Base-by-base conservation (phyloP, 805 yeast species). In the Metschnikowia drakensbergensis region DNA sequence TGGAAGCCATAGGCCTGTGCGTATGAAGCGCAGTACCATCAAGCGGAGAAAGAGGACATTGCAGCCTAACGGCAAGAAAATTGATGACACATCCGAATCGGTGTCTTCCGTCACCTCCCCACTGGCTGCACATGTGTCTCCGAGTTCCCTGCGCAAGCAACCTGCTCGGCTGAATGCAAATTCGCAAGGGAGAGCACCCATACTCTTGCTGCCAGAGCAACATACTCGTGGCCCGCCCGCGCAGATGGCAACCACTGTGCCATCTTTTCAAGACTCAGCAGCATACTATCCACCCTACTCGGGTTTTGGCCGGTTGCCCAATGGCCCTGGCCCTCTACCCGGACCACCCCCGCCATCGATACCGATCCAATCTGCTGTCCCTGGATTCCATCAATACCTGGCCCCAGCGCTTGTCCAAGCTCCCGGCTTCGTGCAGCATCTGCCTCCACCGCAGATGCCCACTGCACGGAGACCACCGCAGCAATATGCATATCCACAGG, bases 1-100 rank as follows among this genome's bases (percentile, higher is more conserved):
- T 60, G 91, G 92, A 0, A 72, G 72, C 35, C 90, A 85, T 58
- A 72, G 96, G 43, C 96, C 96, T 1, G 82, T 82, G 13, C 80
- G 80, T 49, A 77, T 87, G 86, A 85, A 86, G 58, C 77, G 84
- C 56, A 74, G 76, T 47, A 81, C 87, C 37, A 87, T 88, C 53
- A 86, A 86, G 63, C 76, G 96, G 57, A 73, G 96, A 48, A 84
- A 81, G 54, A 74, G 94, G 57, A 64, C 64, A 34, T 44, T 52
- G 13, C 40, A 45, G 33, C 31, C 43, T 29, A 37, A 27, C 38
- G 27, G 35, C 27, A 44, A 36, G 11, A 35, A 28, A 17, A 28
- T 33, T 3, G 46, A 42, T n/a, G 46, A 35, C 39, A 6, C 29
- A 3, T 17, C 39, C 37, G 49, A 45, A 26, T 26, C 13, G 25